Evolutionary conservation across 2,329 filamentous ascomycete genomes (phyloP).

Genomic region (Periglandula ipomoeae): DNA sequence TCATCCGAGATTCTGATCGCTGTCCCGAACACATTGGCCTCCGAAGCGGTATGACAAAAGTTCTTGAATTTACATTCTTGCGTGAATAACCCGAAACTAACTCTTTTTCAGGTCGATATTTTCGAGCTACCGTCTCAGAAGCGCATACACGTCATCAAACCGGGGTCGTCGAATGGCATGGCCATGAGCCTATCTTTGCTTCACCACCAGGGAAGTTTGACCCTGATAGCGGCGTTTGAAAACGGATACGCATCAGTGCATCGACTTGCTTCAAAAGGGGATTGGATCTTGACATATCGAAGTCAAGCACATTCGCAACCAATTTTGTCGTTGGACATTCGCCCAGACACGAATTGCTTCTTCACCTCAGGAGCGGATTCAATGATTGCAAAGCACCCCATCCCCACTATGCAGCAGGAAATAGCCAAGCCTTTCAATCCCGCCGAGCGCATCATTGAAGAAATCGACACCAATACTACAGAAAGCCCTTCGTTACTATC

Average conservation of each 20-base stretch:
- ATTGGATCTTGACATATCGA: constrained; percentile 49
- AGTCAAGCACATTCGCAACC: constrained; percentile 68
- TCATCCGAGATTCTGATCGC: constrained; percentile 54
- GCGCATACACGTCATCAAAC: constrained; percentile 51
- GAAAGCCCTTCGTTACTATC: constrained; percentile 17
- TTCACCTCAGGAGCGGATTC: constrained; percentile 79
- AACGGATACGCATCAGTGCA: constrained; percentile 67
- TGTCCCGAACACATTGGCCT: constrained; percentile 68
- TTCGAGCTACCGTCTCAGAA: constrained; percentile 70
- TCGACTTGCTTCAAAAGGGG: constrained; percentile 32
- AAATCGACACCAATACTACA: constrained; percentile 9
- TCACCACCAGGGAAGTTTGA: constrained; percentile 38
- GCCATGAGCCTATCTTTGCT: constrained; percentile 72
- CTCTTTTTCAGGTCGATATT: constrained; percentile 56
- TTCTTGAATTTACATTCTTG: no score
- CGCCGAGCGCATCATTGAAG: constrained; percentile 6
- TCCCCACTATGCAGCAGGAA: constrained; percentile 33
- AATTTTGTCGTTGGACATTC: constrained; percentile 62
- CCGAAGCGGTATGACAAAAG: constrained; percentile 50
- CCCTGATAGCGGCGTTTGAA: constrained; percentile 73
- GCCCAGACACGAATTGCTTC: constrained; percentile 46
- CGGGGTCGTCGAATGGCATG: constrained; percentile 60
- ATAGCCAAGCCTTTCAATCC: constrained; percentile 7
- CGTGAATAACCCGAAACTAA: no score
- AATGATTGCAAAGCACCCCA: constrained; percentile 64